Base-by-base conservation (phyloP, 495 filamentous ascomycete species). In the Saxophila tyrrhenica region DNA sequence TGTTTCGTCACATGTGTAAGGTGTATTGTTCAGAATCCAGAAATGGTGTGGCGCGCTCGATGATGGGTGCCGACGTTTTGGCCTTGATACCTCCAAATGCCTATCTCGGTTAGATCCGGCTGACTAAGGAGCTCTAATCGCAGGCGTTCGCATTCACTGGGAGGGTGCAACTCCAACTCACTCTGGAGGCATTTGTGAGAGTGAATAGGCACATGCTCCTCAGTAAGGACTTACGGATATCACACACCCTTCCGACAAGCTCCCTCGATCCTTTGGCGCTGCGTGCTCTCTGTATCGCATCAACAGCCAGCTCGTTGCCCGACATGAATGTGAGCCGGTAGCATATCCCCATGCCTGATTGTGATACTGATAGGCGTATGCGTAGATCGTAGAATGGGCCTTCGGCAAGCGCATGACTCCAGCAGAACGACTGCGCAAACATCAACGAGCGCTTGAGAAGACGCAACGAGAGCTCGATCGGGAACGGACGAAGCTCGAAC, bases 341-440 rank as follows among this genome's bases (percentile, higher is more conserved):
- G n/a, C 19, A 44, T 17, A 5, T 3, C 19, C 3, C 41, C 41
- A 17, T 21, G 15, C 7, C 5, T 44, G 3, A n/a, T 8, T n/a
- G n/a, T 17, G 41, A 21, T 7, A 44, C 41, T 44, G 41, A 44
- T 17, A 17, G 41, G 17, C 17, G 3, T 44, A n/a, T 44, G 7
- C 52, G 13, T 59, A 95, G 89, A 83, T 96, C 72, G 75, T 97
- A 51, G 91, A 96, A 80, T 96, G 91, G 91, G 92, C 92, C 25
- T 96, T 97, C 69, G 91, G 91, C 58, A 94, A 94, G 78, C 89
- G 91, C 69, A 94, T 97, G 81, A 97, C 91, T 67, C 91, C 92
- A 8, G 87, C 87, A 15, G 90, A 97, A 76, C 86, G 92, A 63
- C 78, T 97, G 66, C 85, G 92, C 70, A 97, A 96, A 69, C 94